Evolutionary conservation across 345 rosid species (phyloP), one percentile per base, ranked within the genome.

Genomic region (Mallotus nudiflorus): DNA sequence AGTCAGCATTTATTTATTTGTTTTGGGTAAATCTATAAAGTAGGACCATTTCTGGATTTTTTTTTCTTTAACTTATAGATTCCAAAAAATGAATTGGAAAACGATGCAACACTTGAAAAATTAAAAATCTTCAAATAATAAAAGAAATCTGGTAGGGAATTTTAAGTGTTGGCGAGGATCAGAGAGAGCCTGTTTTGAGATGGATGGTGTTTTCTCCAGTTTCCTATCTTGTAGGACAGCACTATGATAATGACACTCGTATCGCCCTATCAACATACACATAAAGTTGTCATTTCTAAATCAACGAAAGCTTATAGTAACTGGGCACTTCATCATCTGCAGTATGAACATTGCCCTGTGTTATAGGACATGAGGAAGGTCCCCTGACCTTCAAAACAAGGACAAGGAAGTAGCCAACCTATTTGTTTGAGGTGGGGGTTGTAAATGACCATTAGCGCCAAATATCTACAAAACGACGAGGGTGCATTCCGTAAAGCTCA

Each of bases 381-480:
- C n/a, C n/a, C n/a, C n/a, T n/a, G n/a, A n/a, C n/a, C n/a, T n/a
- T n/a, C n/a, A 28, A 5, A 39, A 39, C 4, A 39, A 39, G 42
- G 9, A 39, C 9, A 4, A 9, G 42, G 9, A 39, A 9, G 42
- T 4, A 39, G 6, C 42, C 4, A 42, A 42, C 11, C 11, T 42
- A 3, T 1, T 42, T 42, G 46, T 42, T 42, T 33, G 16, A 4
- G 73, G 24, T 3, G 16, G 20, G 63, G 27, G n/a, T n/a, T n/a
- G n/a, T n/a, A n/a, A n/a, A n/a, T n/a, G n/a, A n/a, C n/a, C n/a
- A n/a, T n/a, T n/a, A n/a, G n/a, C n/a, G n/a, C n/a, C n/a, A n/a
- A n/a, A n/a, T n/a, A n/a, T n/a, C n/a, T n/a, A n/a, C 63, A 66
- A 57, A 69, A 45, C 33, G 66, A 61, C 60, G 48, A 61, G 51